phyloP scores from a whole-genome alignment of 352 stramenopile species.

The Phytopythium montanum region DNA sequence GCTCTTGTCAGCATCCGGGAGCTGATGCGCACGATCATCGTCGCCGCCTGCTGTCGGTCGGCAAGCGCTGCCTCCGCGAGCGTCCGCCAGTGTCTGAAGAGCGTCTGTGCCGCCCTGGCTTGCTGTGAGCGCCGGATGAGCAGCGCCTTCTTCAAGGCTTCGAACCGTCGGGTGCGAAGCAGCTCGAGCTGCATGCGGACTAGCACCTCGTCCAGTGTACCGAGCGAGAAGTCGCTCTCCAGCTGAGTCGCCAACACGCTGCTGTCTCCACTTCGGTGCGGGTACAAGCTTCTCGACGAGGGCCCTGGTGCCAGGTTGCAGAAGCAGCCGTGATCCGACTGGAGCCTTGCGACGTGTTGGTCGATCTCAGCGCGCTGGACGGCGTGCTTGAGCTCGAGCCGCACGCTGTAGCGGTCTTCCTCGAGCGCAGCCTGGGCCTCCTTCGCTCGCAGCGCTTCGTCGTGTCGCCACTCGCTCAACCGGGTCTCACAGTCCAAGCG shows the following conservation, averaged over 20 bases:
- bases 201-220: slow-evolving; percentile 57
- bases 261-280: slow-evolving; percentile 3
- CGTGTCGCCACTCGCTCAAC: slow-evolving; percentile 48
- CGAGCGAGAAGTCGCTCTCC: slow-evolving; percentile 40
- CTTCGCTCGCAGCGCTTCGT: slow-evolving; percentile 50
- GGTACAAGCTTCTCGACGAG: background rate
- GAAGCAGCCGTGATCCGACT: slow-evolving; percentile 21
- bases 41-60: slow-evolving; percentile 26
- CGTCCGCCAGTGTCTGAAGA: slow-evolving; percentile 43
- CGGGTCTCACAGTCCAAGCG: slow-evolving; percentile 41
- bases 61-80: slow-evolving; percentile 22
- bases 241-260: background rate
- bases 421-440: slow-evolving; percentile 50
- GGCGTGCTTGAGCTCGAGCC: slow-evolving; percentile 57
- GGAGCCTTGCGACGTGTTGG: slow-evolving; percentile 45
- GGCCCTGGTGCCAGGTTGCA: background rate
- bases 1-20: slow-evolving; percentile 30
- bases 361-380: slow-evolving; percentile 62
- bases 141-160: slow-evolving; percentile 54
- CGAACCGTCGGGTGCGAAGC: slow-evolving; percentile 55
- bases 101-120: slow-evolving; percentile 23
- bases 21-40: slow-evolving; percentile 39
- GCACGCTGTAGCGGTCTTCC: slow-evolving; percentile 61
- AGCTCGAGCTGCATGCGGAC: slow-evolving; percentile 63
- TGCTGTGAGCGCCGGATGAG: slow-evolving; percentile 47